Evolutionary conservation across 1,139 yeast species (phyloP), one percentile per base, ranked within the genome.

Genomic region (Diutina catenulata): DNA sequence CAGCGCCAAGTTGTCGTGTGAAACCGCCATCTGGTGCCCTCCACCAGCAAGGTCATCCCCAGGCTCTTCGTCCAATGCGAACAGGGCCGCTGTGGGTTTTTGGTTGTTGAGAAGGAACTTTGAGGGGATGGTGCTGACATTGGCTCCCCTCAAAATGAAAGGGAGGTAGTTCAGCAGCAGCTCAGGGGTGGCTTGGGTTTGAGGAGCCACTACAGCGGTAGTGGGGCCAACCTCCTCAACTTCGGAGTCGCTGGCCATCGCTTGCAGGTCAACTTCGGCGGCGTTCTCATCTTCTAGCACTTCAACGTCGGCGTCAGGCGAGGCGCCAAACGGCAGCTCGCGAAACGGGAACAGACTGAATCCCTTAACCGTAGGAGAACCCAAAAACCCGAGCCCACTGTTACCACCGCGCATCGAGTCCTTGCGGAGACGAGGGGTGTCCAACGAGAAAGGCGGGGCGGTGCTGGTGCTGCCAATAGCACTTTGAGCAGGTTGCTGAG

Each of bases 111-210:
- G 47, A 28, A 74, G 54, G 44, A 72, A 76, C 11, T 54, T 50
- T 13, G 61, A 59, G 0, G 88, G 87, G 11, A 80, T 72, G 0
- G 80, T 69, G 28, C 68, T 61, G 0, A 77, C 62, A 26, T 81
- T 76, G 41, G 79, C 70, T 36, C 77, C 74, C 41, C 87, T 56
- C 29, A 80, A 52, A 15, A 80, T 63, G 51, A 80, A 73, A 1
- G 86, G 87, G 28, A 79, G 53, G 50, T 76, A 75, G 46, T 76
- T 78, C 1, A 27, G 7, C 8, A 18, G 9, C 35, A 31, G 35
- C 15, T 21, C 23, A 10, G 19, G 23, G 4, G 23, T 21, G 2
- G 13, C 14, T 11, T 31, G 19, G 19, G 20, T 31, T 3, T 13
- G n/a, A 2, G 23, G 4, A 1, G 14, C 25, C 23, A n/a, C 33